These are phyloP conservation scores for Xylaria sp. DNA, from an alignment of 2,329 filamentous ascomycete genomes.

Conservation along the genomic window DNA sequence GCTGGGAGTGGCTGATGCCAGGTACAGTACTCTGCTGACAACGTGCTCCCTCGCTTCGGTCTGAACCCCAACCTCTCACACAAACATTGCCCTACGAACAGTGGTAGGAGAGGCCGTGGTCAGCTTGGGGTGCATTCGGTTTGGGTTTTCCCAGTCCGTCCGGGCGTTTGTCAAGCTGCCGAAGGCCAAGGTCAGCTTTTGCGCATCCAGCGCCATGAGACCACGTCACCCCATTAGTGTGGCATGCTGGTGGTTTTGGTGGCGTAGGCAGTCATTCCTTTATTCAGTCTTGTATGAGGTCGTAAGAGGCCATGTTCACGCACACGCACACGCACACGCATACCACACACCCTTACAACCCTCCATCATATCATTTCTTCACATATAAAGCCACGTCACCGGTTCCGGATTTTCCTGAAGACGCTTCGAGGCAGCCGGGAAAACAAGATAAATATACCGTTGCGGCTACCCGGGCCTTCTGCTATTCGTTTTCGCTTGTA, in stretches of 20 bases:
- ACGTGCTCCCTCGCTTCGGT: neutral
- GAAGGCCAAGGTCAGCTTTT: too few relatives aligned
- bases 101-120: neutral
- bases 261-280: neutral
- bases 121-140: neutral
- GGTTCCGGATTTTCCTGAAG: neutral
- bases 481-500: neutral
- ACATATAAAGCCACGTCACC: neutral
- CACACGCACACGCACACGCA: too few relatives aligned
- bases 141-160: neutral
- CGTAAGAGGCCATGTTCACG: neutral
- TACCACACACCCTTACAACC: neutral
- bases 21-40: neutral
- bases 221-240: slow-evolving; percentile 1
- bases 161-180: too few relatives aligned
- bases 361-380: neutral
- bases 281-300: neutral
- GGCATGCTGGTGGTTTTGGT: neutral
- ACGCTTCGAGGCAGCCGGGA: neutral
- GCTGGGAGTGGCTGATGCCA: too few relatives aligned
- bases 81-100: neutral
- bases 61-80: neutral
- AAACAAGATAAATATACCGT: neutral
- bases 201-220: neutral
- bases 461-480: neutral